Evolutionary conservation across 1,139 yeast species (phyloP), one percentile per base, ranked within the genome.

Genomic region (Martiniozyma asiatica): DNA sequence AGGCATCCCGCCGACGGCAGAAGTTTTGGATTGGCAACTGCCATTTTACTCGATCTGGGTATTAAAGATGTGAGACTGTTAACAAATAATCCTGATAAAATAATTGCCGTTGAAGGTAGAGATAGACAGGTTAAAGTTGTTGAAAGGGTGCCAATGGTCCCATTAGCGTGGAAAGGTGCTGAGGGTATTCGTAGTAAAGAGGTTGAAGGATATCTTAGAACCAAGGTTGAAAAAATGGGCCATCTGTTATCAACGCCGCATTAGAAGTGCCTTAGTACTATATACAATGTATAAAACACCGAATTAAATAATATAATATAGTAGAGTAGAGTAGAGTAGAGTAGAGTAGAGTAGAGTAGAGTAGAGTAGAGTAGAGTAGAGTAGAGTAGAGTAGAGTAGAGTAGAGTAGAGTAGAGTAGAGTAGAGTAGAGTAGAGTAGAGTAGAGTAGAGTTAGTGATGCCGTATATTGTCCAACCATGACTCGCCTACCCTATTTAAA

Each of bases 1-100:
- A 72, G 94, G 45, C 98, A 92, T 51, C 98, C 98, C 4, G 97
- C 96, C 0, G 98, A 92, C 55, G 94, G 84, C 11, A 70, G 99
- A 44, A 78, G 87, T 32, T 92, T 89, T 50, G 76, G 92, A 1
- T 62, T 92, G 39, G 98, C 98, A 5, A 89, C 96, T 5, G 92
- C 97, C 5, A 92, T 92, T 26, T 60, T 92, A 35, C 52, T 76
- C 31, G 98, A 92, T 55, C 63, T 92, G 43, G 94, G 89, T 9
- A 66, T 82, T 38, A 54, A 58, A 13, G 68, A 78, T 35, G 76
- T 92, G 41, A 72, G 80, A 42, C 62, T 92, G 32, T 61, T 92
- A 50, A 92, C 98, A 3, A 92, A 92, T 50, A 92, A 92, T 50
- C 98, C 98, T 2, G 97, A 89, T 51, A 92, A 92, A 55, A 84